These are phyloP conservation scores for Fusarium duplospermum DNA, from an alignment of 2,329 filamentous ascomycete species.

Conservation along the genomic window DNA sequence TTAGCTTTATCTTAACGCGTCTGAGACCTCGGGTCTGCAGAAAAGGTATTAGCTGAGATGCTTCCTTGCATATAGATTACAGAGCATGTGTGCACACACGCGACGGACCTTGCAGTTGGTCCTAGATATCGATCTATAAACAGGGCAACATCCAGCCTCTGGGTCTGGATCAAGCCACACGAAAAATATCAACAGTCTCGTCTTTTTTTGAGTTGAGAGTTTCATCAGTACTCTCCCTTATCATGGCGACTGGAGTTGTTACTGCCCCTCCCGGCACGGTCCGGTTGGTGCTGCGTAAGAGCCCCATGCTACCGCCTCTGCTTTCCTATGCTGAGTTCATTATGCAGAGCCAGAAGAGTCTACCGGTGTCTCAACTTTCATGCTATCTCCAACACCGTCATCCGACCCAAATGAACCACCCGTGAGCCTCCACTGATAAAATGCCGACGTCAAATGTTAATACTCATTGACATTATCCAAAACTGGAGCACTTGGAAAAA, in stretches of 20 bases:
- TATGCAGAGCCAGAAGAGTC: conserved; percentile 11
- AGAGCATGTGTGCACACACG: neutral
- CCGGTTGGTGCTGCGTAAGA: conserved; percentile 32
- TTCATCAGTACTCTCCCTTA: neutral
- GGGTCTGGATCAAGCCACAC: neutral
- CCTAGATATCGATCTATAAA: neutral
- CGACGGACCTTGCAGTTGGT: neutral
- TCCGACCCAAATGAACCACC: conserved; percentile 49
- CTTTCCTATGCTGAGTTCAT: neutral
- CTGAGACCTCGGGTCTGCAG: neutral
- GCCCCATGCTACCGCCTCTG: neutral
- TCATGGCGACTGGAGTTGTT: conserved; percentile 20
- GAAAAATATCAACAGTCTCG: neutral
- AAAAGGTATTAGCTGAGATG: neutral
- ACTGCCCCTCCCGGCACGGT: conserved; percentile 28
- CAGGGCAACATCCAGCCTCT: neutral
- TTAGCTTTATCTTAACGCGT: neutral
- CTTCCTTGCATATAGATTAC: neutral
- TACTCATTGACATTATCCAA: conserved; percentile 13
- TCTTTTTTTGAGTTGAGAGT: neutral
- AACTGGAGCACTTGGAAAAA: conserved; percentile 49
- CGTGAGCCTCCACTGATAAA: conserved; percentile 20
- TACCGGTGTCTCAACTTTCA: conserved; percentile 30
- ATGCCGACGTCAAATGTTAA: neutral
- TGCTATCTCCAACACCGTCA: conserved; percentile 36